Evolutionary conservation across 2,329 filamentous ascomycete species (phyloP), one percentile per base, ranked within the genome.

Genomic region (Penicillium concentricum): DNA sequence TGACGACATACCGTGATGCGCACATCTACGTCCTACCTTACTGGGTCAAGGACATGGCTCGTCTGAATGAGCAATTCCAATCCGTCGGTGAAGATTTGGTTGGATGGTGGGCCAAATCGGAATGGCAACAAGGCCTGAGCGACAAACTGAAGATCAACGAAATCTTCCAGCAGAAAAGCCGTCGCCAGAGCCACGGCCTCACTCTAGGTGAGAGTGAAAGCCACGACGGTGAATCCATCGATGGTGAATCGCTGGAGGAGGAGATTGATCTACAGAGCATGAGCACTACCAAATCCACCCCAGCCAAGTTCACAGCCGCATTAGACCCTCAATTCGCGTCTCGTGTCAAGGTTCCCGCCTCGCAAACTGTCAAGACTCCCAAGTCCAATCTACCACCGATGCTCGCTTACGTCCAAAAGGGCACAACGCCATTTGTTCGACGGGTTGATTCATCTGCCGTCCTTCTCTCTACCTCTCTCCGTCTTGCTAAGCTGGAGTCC

Each of bases 21-120:
- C 93, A 97, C 70, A 88, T 97, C 56, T 99, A 99, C 74, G 86
- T 99, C 61, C 90, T 99, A 64, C 94, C 94, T 0, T 86, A 86
- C 63, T 97, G 94, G 93, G 84, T 96, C 9, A 84, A 96, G 67
- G 88, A 95, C 52, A 89, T 96, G 72, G 85, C 95, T 41, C 84
- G 85, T 56, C 80, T 83, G 60, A 95, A 97, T 67, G 88, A 92
- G 30, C 86, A 84, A 12, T 85, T 99, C 61, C 90, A 96, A 67
- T 95, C 88, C 54, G 87, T 99, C 46, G 90, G 89, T 32, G 93
- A 97, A 72, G 93, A 97, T 68, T 86, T 97, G 6, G 80, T 97
- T 16, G 92, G 92, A 7, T 96, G 91, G 89, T 96, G 92, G 92
- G 91, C 92, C 34, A 97, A 97, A 73, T 87, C 93, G 0, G 87